These are phyloP conservation scores for Lagenaria siceraria DNA, from an alignment of 306 rosid species.

Conservation along the genomic window DNA sequence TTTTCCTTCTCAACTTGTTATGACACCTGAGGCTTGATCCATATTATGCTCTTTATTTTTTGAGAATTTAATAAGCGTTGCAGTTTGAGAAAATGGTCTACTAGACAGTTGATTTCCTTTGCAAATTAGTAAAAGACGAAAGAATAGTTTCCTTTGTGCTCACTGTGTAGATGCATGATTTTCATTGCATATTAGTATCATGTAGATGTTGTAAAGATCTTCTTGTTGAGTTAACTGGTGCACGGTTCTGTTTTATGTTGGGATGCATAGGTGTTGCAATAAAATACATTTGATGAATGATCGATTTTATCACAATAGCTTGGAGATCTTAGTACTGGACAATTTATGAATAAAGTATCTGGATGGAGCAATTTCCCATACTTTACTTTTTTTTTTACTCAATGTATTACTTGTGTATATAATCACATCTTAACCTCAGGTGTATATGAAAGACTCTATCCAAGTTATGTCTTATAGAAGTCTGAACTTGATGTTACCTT, in stretches of 20 bases:
- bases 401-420: neutral
- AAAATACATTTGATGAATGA: neutral
- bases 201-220: neutral
- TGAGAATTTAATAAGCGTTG: neutral
- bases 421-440: neutral
- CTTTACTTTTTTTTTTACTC: neutral
- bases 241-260: neutral
- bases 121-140: neutral
- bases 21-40: neutral
- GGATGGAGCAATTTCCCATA: neutral
- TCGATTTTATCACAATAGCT: neutral
- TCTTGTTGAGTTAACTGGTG: neutral
- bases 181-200: neutral
- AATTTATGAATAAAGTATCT: neutral
- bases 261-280: neutral
- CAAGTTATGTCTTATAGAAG: conserved; percentile 4
- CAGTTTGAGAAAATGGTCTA: neutral
- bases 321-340: neutral
- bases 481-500: neutral
- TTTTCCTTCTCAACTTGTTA: neutral
- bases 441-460: conserved; percentile 1
- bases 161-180: neutral
- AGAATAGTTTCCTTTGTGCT: neutral
- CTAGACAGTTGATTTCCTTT: neutral
- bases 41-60: neutral